Evolutionary conservation across 257 asterid species (phyloP).

Genomic region (Linderniella brevidens): DNA sequence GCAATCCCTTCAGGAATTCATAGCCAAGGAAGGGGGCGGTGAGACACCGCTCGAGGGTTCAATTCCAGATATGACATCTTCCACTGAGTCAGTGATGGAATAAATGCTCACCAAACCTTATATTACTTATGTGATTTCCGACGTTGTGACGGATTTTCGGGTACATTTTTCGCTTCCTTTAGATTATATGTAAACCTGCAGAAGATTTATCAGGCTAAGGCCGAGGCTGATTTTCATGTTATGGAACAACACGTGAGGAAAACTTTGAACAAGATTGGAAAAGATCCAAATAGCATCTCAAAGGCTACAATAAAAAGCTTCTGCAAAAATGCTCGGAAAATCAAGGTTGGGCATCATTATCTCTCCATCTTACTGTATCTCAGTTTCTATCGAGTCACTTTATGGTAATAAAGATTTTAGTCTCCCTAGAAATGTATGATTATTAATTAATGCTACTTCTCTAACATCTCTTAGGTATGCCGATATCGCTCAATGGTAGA

Average conservation of each 20-base stretch:
- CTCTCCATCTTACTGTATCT: not conserved
- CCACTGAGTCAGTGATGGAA: constrained; percentile 70
- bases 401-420: not conserved
- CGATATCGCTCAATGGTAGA: constrained; percentile 80
- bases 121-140: not conserved
- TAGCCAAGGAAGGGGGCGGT: constrained; percentile 78
- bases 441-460: too few relatives aligned
- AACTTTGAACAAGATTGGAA: constrained; percentile 60
- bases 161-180: constrained; percentile 10
- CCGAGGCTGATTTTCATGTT: constrained; percentile 74
- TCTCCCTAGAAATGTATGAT: not conserved
- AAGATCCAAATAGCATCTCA: constrained; percentile 74
- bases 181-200: constrained; percentile 78
- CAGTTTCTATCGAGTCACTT: not conserved
- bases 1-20: constrained; percentile 46
- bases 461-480: constrained; percentile 40
- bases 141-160: constrained; percentile 1
- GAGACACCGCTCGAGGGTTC: constrained; percentile 96
- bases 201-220: constrained; percentile 87
- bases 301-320: constrained; percentile 64
- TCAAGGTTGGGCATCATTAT: constrained; percentile 24
- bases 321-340: constrained; percentile 89
- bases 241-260: constrained; percentile 52
- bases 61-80: constrained; percentile 97
- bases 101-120: not conserved